Conservation (phyloP, 2,329 filamentous ascomycete species). For the Camptophora hylomeconis region DNA sequence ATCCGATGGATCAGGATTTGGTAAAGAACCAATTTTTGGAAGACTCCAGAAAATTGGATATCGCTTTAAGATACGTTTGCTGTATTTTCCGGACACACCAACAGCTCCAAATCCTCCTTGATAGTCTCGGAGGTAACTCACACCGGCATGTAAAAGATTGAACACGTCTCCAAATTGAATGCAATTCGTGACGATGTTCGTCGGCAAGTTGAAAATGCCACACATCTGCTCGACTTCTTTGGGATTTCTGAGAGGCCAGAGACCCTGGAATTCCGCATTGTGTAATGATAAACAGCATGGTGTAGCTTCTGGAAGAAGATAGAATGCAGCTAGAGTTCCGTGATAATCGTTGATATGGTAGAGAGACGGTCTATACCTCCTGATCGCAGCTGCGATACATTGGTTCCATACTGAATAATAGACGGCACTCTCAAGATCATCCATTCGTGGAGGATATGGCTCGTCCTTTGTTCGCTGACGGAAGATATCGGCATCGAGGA, state of each 20-base stretch:
- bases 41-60: constrained; percentile 50
- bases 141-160: constrained; percentile 44
- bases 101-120: constrained; percentile 47
- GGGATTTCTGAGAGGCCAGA: constrained; percentile 44
- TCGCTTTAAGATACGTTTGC: constrained; percentile 41
- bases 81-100: constrained; percentile 46
- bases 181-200: constrained; percentile 40
- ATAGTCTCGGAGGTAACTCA: constrained; percentile 44
- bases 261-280: constrained; percentile 47
- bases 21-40: constrained; percentile 39
- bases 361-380: constrained; percentile 37
- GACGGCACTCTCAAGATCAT: constrained; percentile 45
- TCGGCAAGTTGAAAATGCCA: constrained; percentile 40
- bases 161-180: constrained; percentile 48
- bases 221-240: constrained; percentile 42
- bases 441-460: constrained; percentile 47
- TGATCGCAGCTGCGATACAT: constrained; percentile 44
- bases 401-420: constrained; percentile 49
- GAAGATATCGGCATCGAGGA: constrained; percentile 46
- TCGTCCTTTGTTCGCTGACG: constrained; percentile 42
- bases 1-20: constrained; percentile 44
- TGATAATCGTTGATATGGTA: constrained; percentile 47
- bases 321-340: constrained; percentile 40
- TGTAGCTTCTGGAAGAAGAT: constrained; percentile 41
- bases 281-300: constrained; percentile 44